Percentiles rank a stretch among this genome's conserved stretches.
Evolutionary conservation across 1,284 basidiomycete genomes (phyloP).

Genomic region (Heterobasidion irregulare): DNA sequence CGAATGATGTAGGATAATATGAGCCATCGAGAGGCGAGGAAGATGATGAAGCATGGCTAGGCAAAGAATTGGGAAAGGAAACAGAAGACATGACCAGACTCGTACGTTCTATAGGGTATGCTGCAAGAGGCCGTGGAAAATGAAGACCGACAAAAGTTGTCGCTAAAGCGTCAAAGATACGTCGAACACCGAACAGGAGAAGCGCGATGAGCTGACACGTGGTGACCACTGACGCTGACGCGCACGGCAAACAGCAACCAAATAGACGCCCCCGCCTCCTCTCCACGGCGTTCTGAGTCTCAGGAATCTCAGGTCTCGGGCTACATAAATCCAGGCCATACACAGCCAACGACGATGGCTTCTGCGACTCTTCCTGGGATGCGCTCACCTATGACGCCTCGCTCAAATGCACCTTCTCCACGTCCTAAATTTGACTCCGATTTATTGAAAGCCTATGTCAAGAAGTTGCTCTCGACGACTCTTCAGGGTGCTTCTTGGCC

Average conservation of each 20-base stretch:
- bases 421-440: conserved; percentile 65
- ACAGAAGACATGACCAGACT: conserved; percentile 28
- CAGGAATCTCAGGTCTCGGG: background rate
- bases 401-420: conserved; percentile 48
- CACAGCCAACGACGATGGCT: conserved; percentile 23
- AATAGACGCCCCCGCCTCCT: conserved; percentile 4
- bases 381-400: conserved; percentile 40
- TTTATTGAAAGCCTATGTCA: conserved; percentile 66
- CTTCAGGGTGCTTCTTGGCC: conserved; percentile 60
- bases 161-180: conserved; percentile 6
- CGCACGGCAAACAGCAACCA: conserved; percentile 6
- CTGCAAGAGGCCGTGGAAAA: background rate
- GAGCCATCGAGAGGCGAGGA: conserved; percentile 23
- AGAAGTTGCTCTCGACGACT: conserved; percentile 63
- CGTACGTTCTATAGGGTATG: background rate
- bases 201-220: background rate
- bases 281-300: background rate
- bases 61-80: conserved; percentile 28
- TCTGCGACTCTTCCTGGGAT: conserved; percentile 28
- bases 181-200: conserved; percentile 6
- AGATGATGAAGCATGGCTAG: conserved; percentile 19
- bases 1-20: conserved; percentile 31
- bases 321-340: background rate
- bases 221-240: background rate
- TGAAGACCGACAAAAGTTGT: background rate